Percentiles rank a stretch among this genome's conserved stretches.
phyloP scores from a whole-genome alignment of 2,329 filamentous ascomycete species.

The Colletotrichum viniferum region DNA sequence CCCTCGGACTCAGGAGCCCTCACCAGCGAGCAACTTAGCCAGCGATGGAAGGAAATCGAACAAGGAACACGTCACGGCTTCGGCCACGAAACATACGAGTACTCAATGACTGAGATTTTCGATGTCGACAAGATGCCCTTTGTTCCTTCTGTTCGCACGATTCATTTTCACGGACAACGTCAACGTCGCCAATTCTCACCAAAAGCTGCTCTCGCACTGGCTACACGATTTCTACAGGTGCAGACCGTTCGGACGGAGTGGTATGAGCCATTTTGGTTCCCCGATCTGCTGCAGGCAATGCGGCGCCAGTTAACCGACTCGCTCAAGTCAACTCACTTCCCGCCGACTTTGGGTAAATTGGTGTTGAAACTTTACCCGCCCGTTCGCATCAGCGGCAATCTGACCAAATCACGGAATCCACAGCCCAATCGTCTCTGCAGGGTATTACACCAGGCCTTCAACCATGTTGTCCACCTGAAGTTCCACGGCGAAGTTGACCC shows the following conservation, averaged over 20 bases:
- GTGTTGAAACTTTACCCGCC: not conserved
- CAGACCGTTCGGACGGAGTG: not conserved
- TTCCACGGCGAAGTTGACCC: not conserved
- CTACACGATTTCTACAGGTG: not conserved
- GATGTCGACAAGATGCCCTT: not conserved
- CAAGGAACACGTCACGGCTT: not conserved
- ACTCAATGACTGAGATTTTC: not conserved
- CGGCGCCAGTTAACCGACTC: not conserved
- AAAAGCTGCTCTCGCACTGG: not conserved
- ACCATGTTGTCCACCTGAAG: not conserved
- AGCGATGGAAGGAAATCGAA: not conserved
- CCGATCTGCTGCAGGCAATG: not conserved
- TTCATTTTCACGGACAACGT: not conserved
- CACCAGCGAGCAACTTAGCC: not conserved
- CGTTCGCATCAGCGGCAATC: not conserved
- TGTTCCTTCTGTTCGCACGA: not conserved
- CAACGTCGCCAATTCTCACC: not conserved
- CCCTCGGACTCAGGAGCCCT: not conserved
- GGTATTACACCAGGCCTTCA: not conserved
- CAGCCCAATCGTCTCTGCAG: not conserved
- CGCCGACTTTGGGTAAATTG: not conserved
- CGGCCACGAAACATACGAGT: not conserved
- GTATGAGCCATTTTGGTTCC: not conserved
- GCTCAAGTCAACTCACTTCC: not conserved
- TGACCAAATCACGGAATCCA: accelerated